Evolutionary conservation across 2,329 filamentous ascomycete species (phyloP), one percentile per base, ranked within the genome.

Genomic region (Pseudogymnoascus sp.): DNA sequence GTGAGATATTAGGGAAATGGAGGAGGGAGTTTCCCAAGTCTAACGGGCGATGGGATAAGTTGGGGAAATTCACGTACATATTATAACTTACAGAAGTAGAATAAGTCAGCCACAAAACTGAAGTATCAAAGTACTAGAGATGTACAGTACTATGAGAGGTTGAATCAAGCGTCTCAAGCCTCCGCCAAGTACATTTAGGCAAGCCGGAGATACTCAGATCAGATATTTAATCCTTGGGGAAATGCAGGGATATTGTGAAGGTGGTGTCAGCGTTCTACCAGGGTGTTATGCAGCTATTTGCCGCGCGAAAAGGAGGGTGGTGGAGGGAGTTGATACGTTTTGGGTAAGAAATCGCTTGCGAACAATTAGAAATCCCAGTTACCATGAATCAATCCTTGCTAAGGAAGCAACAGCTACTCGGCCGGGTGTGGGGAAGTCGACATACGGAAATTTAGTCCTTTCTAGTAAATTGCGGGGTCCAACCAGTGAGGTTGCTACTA

Each of bases 131-230:
- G 41, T 47, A 47, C 20, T 25, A 28, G 20, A 28, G 7, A 28
- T 28, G 41, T 47, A 47, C 41, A 28, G 41, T 47, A 47, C 41
- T 47, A 28, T 47, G 22, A 9, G 41, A 28, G 14, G 41, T 47
- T 28, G 22, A 47, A 47, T 47, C 41, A 47, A 47, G 41, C 41
- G 41, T 47, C 41, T 16, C 41, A 47, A 47, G 41, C 22, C 41
- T 47, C 41, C 22, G 41, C 22, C 41, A 47, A 47, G 41, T 47
- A n/a, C 22, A 47, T 47, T 47, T 47, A 47, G 41, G 41, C 41
- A 47, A 47, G 8, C 20, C 41, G 22, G 41, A 28, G 14, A 47
- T 47, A n/a, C 41, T 28, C 41, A 25, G 20, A n/a, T 28, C 20
- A 28, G 20, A n/a, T 28, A 25, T n/a, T 25, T 47, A 47, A 47